phyloP scores from a whole-genome alignment of 345 rosid species.

The Jatropha curcas region DNA sequence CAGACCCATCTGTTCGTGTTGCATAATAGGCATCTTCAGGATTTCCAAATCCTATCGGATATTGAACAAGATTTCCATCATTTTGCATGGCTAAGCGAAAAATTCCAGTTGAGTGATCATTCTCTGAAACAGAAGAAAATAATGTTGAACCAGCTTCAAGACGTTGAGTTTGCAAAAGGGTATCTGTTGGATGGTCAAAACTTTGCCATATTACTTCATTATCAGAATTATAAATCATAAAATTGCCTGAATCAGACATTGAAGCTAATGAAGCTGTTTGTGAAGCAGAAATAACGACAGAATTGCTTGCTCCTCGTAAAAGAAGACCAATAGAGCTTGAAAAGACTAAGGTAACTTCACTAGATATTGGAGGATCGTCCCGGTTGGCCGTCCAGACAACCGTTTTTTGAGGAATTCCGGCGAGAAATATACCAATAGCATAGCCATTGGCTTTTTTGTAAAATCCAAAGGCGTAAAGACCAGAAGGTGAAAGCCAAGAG shows the following conservation, averaged over 20 bases:
- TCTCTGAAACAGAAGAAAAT: conserved; percentile 1
- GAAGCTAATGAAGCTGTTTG: conserved; percentile 19
- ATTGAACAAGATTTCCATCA: conserved; percentile 37
- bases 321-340: conserved; percentile 4
- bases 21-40: background rate
- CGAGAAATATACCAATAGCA: conserved; percentile 32
- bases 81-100: background rate
- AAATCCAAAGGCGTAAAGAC: conserved; percentile 1
- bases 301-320: background rate
- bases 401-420: conserved; percentile 6
- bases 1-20: background rate
- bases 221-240: conserved; percentile 15
- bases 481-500: conserved; percentile 18
- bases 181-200: conserved; percentile 19
- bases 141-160: conserved; percentile 14
- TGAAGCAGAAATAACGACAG: background rate
- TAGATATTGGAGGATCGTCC: conserved; percentile 15
- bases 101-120: background rate
- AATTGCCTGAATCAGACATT: conserved; percentile 26
- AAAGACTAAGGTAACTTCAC: conserved; percentile 13
- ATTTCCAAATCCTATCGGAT: conserved; percentile 1
- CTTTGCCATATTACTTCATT: conserved; percentile 19
- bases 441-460: background rate
- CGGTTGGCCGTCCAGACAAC: conserved; percentile 25
- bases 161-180: conserved; percentile 21